Percentiles rank a stretch among this genome's conserved stretches.
These are phyloP conservation scores for Diplodia sapinea DNA, from an alignment of 2,329 filamentous ascomycete species.

Conservation along the genomic window DNA sequence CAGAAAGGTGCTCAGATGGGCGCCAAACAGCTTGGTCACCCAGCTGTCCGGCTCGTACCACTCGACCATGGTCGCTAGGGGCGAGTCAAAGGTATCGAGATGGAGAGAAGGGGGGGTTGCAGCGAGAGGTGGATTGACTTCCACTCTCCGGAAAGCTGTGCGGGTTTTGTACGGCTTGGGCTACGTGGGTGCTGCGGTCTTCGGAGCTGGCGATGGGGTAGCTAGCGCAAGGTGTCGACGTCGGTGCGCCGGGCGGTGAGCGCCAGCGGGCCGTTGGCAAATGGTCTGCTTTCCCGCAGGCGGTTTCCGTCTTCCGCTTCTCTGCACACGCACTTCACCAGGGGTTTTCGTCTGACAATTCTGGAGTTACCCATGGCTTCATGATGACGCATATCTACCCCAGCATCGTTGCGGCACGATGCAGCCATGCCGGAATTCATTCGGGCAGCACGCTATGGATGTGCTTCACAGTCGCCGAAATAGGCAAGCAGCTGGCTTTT, in stretches of 20 bases:
- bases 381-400: background rate
- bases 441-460: background rate
- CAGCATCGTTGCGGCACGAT: background rate
- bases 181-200: slow-evolving; percentile 19
- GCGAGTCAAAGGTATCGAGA: background rate
- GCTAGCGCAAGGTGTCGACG: slow-evolving; percentile 24
- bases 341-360: too few relatives aligned
- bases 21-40: slow-evolving; percentile 55
- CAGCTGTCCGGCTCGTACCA: slow-evolving; percentile 39
- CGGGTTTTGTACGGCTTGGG: background rate
- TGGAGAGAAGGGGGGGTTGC: too few relatives aligned
- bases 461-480: slow-evolving; percentile 10
- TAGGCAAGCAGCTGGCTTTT: slow-evolving; percentile 9
- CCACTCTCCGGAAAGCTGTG: background rate
- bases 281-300: background rate
- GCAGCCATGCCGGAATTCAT: background rate
- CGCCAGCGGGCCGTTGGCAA: background rate
- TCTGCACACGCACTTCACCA: background rate
- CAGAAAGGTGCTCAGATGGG: slow-evolving; percentile 59
- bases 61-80: slow-evolving; percentile 23
- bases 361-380: background rate
- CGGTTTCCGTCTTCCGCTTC: background rate
- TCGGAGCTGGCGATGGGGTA: slow-evolving; percentile 20
- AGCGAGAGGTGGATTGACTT: slow-evolving; percentile 7
- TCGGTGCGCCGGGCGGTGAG: slow-evolving; percentile 24